Evolutionary conservation across 1,284 basidiomycete species (phyloP).

Genomic region (Phlebopus sp.): DNA sequence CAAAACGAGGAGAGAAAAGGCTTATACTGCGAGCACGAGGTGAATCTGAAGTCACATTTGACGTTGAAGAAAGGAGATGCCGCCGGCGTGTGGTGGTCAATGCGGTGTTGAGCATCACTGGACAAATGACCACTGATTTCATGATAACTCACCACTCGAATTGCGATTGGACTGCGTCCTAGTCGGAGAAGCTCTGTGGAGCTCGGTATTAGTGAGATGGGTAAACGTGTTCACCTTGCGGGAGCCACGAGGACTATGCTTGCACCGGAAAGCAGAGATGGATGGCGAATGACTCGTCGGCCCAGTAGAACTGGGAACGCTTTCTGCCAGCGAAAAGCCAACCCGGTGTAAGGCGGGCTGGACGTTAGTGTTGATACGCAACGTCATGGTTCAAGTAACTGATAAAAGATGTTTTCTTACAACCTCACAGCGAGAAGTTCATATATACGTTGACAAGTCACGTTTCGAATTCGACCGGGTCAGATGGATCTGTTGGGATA

Average conservation of each 20-base stretch:
- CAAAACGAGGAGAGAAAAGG: slow-evolving; percentile 31
- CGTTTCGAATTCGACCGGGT: slow-evolving; percentile 25
- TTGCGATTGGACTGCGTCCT: slow-evolving; percentile 26
- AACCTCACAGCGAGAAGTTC: slow-evolving; percentile 4
- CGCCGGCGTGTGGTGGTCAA: slow-evolving; percentile 16
- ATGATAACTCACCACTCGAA: slow-evolving; percentile 25
- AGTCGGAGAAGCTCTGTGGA: slow-evolving; percentile 27
- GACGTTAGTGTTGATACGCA: slow-evolving; percentile 30
- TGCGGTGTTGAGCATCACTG: slow-evolving; percentile 19
- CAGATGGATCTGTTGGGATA: slow-evolving; percentile 10
- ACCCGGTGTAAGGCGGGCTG: slow-evolving; percentile 19
- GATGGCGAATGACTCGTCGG: slow-evolving; percentile 15
- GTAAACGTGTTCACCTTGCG: slow-evolving; percentile 35
- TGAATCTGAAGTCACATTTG: slow-evolving; percentile 26
- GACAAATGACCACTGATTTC: slow-evolving; percentile 12
- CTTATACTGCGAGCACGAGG: slow-evolving; percentile 35
- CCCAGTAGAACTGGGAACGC: slow-evolving; percentile 11
- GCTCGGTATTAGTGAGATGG: slow-evolving; percentile 32
- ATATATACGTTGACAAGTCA: slow-evolving; percentile 20
- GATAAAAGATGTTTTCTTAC: slow-evolving; percentile 4
- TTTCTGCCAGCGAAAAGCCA: slow-evolving; percentile 18
- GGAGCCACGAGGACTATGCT: slow-evolving; percentile 28
- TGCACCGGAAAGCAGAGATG: slow-evolving; percentile 20
- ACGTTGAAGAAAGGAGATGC: slow-evolving; percentile 15
- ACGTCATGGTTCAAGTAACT: slow-evolving; percentile 23